Conservation (phyloP, 129 eudicot genomes). For the Sambucus nigra region DNA sequence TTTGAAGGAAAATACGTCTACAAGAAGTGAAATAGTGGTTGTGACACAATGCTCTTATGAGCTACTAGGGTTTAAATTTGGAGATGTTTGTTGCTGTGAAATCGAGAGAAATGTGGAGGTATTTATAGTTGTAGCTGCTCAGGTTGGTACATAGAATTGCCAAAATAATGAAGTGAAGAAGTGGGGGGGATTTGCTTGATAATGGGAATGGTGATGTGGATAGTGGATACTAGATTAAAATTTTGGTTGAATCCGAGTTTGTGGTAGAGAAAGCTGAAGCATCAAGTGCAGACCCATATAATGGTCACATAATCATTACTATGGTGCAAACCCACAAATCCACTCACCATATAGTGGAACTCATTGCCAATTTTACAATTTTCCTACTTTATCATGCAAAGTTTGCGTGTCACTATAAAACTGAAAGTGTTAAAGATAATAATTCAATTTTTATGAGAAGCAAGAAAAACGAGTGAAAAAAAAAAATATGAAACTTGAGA, state of each 20-base stretch:
- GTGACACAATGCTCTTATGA: slow-evolving; percentile 7
- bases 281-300: slow-evolving; percentile 21
- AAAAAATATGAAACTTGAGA: too few relatives aligned
- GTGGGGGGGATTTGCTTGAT: slow-evolving; percentile 1
- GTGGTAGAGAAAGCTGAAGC: slow-evolving; percentile 31
- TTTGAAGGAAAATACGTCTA: not conserved
- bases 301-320: slow-evolving; percentile 17
- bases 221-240: not conserved
- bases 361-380: too few relatives aligned
- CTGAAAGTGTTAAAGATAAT: too few relatives aligned
- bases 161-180: not conserved
- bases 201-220: slow-evolving; percentile 7
- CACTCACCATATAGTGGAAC: slow-evolving; percentile 23
- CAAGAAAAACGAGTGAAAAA: too few relatives aligned
- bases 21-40: slow-evolving; percentile 11
- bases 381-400: too few relatives aligned
- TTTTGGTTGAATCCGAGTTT: slow-evolving; percentile 26
- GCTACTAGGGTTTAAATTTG: not conserved
- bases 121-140: slow-evolving; percentile 36
- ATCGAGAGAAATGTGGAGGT: slow-evolving; percentile 5
- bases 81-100: too few relatives aligned
- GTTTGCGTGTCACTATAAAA: too few relatives aligned
- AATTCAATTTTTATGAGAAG: too few relatives aligned
- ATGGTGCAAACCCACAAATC: slow-evolving; percentile 29
- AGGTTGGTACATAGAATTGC: not conserved